Percentiles rank a stretch among this genome's conserved stretches.
phyloP scores from a whole-genome alignment of 305 asterid genomes.

The Fraxinus velutina region DNA sequence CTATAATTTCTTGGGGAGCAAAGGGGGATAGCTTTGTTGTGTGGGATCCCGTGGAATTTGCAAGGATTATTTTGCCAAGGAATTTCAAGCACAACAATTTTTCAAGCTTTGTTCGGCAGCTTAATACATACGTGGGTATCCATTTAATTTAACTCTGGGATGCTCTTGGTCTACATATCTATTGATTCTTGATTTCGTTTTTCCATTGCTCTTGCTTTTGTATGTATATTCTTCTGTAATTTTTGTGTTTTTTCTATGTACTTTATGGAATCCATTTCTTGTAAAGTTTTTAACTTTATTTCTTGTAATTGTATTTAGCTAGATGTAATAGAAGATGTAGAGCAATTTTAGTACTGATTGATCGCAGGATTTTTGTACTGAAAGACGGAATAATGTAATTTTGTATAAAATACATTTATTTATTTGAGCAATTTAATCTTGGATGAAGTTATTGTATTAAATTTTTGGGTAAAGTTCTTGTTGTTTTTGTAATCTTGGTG shows the following conservation, averaged over 20 bases:
- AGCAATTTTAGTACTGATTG: not conserved
- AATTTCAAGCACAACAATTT: slow-evolving; percentile 87
- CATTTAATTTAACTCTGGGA: slow-evolving; percentile 30
- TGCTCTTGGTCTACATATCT: slow-evolving; percentile 22
- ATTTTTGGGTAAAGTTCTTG: slow-evolving; percentile 13
- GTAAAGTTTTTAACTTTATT: slow-evolving; percentile 13
- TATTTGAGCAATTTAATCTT: slow-evolving; percentile 10
- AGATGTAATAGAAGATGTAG: slow-evolving; percentile 16
- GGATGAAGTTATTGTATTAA: slow-evolving; percentile 18
- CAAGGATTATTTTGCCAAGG: slow-evolving; percentile 53
- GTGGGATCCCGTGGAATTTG: slow-evolving; percentile 69
- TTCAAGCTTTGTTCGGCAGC: slow-evolving; percentile 91
- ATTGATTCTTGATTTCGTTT: slow-evolving; percentile 17
- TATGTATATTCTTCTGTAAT: slow-evolving; percentile 22
- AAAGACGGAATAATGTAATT: not conserved
- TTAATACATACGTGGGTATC: slow-evolving; percentile 88
- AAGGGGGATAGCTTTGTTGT: slow-evolving; percentile 69
- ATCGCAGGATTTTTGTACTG: slow-evolving; percentile 2
- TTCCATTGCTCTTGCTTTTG: slow-evolving; percentile 5
- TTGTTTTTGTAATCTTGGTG: slow-evolving; percentile 17
- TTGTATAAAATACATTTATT: slow-evolving; percentile 13
- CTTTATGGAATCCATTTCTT: slow-evolving; percentile 11
- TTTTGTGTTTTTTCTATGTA: slow-evolving; percentile 21
- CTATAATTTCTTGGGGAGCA: slow-evolving; percentile 59
- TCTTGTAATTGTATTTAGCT: slow-evolving; percentile 22